Evolutionary conservation across 2,329 filamentous ascomycete genomes (phyloP), one percentile per base, ranked within the genome.

Genomic region (Xylaria sp.): DNA sequence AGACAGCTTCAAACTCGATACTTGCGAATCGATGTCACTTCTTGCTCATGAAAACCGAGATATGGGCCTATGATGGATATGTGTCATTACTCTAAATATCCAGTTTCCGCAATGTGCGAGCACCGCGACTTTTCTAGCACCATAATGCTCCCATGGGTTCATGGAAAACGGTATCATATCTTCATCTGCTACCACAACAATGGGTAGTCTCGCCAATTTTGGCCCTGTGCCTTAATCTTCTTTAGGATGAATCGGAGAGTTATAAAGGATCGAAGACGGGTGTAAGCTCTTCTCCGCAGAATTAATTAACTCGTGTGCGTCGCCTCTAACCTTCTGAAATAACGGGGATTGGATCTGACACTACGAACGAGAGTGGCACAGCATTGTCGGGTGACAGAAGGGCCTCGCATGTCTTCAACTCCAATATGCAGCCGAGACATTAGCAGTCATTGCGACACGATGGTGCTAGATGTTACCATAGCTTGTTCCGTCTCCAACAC

Each of bases 401-500:
- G 25, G 12, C 6, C 52, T 56, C 32, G 32, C 34, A 37, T 37
- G 10, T 18, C 15, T 44, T 44, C 28, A 57, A 18, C 44, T 28
- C 10, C 20, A 18, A 41, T 44, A 60, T 44, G 56, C 32, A 60
- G 52, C 41, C 52, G 51, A 58, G n/a, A 52, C 13, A 66, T 69
- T 69, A 48, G 57, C 63, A 61, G 51, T 32, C 18, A 65, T 69
- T 69, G 63, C 66, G 66, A 66, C 51, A 63, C 61, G 61, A 69
- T 69, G 66, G 57, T 66, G 66, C 57, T 34, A 69, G 51, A 69
- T 69, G 66, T 61, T 66, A 62, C 57, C 66, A 66, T 66, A 34
- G 32, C 39, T 39, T 34, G 20, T 60, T 20, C 59, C 55, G 51
- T 54, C 51, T 52, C 57, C 37, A 62, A 52, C 13, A 52, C 13